Evolutionary conservation across 2,329 filamentous ascomycete species (phyloP).

Genomic region (Aspergillus sclerotialis): DNA sequence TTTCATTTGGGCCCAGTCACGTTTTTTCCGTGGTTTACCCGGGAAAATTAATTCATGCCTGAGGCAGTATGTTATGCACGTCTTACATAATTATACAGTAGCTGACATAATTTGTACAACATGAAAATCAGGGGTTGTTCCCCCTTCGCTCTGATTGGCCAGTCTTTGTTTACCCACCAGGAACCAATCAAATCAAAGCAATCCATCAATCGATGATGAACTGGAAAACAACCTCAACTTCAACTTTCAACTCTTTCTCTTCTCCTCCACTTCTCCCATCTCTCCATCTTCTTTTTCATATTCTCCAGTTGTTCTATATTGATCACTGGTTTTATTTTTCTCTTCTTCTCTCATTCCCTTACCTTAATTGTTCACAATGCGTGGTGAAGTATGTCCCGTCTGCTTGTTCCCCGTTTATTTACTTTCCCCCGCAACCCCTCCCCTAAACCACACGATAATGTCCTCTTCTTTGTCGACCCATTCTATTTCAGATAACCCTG

Average conservation of each 20-base stretch:
- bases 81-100: too few relatives aligned
- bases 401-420: background rate
- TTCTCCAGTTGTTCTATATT: background rate
- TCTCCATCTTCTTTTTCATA: background rate
- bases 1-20: too few relatives aligned
- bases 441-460: background rate
- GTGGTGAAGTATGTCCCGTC: background rate
- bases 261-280: background rate
- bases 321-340: background rate
- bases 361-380: background rate
- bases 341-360: background rate
- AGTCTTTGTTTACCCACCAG: constrained; percentile 2
- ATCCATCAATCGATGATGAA: too few relatives aligned
- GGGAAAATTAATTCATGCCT: too few relatives aligned
- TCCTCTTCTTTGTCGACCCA: too few relatives aligned
- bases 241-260: too few relatives aligned
- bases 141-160: background rate
- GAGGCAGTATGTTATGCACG: too few relatives aligned
- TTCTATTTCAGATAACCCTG: background rate
- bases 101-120: too few relatives aligned
- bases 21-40: too few relatives aligned
- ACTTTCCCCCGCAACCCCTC: background rate
- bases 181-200: too few relatives aligned
- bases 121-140: too few relatives aligned
- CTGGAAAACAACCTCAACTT: too few relatives aligned